Percentiles rank a stretch among this genome's conserved stretches.
Evolutionary conservation across 208 protist genomes (phyloP).

Genomic region (Trypanosoma lewisi): DNA sequence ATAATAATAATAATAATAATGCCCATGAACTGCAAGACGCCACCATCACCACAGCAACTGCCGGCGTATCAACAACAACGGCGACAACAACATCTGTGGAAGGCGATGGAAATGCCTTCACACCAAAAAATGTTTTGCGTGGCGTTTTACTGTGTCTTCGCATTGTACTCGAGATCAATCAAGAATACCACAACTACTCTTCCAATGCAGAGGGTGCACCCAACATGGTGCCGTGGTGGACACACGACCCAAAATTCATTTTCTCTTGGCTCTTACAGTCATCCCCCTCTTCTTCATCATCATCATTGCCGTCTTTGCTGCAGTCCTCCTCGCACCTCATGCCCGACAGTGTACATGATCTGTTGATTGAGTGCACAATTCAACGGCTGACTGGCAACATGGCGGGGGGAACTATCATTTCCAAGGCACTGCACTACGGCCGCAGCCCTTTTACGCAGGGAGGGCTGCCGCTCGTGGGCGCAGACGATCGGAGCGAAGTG

Average conservation of each 20-base stretch:
- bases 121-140: slow-evolving; percentile 37
- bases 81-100: too few species aligned
- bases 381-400: slow-evolving; percentile 7
- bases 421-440: slow-evolving; percentile 1
- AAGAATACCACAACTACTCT: slow-evolving; percentile 10
- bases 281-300: background rate
- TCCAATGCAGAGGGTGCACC: background rate
- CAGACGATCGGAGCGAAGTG: background rate
- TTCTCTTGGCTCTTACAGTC: background rate
- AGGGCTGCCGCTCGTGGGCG: background rate
- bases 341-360: slow-evolving; percentile 9
- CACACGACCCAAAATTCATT: slow-evolving; percentile 2
- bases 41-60: background rate
- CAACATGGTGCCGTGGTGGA: slow-evolving; percentile 24
- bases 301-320: background rate
- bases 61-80: too few species aligned
- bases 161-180: slow-evolving; percentile 30
- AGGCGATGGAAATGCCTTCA: slow-evolving; percentile 34
- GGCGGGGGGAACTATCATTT: background rate
- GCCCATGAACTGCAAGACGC: background rate
- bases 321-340: background rate
- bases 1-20: background rate
- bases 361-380: slow-evolving; percentile 8
- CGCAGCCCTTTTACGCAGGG: slow-evolving; percentile 5
- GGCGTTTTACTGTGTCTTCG: slow-evolving; percentile 38